phyloP scores from a whole-genome alignment of 78 protist genomes.

The Mastigamoeba balamuthi region DNA sequence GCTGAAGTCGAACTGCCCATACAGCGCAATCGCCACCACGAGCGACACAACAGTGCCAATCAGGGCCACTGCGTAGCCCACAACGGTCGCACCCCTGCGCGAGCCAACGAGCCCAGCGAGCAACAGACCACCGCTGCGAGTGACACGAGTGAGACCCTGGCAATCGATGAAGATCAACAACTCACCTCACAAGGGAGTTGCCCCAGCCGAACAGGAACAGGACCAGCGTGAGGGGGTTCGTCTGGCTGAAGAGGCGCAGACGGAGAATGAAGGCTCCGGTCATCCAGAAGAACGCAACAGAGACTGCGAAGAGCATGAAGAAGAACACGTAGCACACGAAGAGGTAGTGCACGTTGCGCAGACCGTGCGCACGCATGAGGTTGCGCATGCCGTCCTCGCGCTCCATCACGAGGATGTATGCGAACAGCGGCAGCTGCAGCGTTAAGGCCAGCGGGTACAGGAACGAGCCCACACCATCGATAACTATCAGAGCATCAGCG shows the following conservation, averaged over 20 bases:
- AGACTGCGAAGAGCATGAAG: background rate
- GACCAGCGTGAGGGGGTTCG: slow-evolving; percentile 1
- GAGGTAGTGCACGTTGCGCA: background rate
- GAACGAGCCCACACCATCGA: background rate
- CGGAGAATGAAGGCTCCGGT: background rate
- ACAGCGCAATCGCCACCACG: background rate
- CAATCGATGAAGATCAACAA: background rate
- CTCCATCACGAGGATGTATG: background rate
- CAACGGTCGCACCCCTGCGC: slow-evolving; percentile 28
- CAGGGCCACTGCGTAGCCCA: slow-evolving; percentile 40
- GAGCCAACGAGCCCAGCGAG: slow-evolving; percentile 21
- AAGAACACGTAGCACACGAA: background rate
- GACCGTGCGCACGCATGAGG: background rate
- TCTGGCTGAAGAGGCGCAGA: slow-evolving; percentile 2
- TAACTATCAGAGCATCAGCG: background rate
- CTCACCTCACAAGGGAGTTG: slow-evolving; percentile 7
- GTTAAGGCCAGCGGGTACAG: background rate
- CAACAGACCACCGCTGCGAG: slow-evolving; percentile 26
- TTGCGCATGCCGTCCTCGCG: background rate
- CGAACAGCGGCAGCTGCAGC: background rate
- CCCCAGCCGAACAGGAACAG: slow-evolving; percentile 49
- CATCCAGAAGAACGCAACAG: background rate
- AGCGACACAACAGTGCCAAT: slow-evolving; percentile 25
- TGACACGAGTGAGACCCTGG: background rate
- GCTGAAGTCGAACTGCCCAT: background rate